These are phyloP conservation scores for Candida dajiaensis DNA, from an alignment of 805 yeast species.

Conservation along the genomic window DNA sequence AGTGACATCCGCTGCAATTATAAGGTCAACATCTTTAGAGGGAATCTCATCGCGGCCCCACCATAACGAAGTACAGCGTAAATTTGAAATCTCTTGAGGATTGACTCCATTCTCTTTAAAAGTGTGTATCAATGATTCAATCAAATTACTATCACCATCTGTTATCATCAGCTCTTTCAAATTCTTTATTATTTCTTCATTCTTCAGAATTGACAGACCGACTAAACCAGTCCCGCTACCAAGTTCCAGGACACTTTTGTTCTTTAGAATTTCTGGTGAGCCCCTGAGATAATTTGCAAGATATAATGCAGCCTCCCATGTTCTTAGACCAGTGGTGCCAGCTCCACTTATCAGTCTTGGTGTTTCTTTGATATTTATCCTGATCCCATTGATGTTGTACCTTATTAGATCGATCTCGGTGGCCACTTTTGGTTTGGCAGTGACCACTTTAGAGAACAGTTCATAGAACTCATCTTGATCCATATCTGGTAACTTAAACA, in stretches of 20 bases:
- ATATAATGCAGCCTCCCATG: constrained; percentile 89
- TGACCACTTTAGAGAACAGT: constrained; percentile 25
- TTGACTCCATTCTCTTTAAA: constrained; percentile 37
- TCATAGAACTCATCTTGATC: constrained; percentile 36
- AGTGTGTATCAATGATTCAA: constrained; percentile 41
- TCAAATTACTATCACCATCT: constrained; percentile 59
- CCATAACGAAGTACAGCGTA: constrained; percentile 42
- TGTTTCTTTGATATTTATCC: constrained; percentile 44
- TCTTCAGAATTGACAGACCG: constrained; percentile 34
- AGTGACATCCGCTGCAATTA: constrained; percentile 85
- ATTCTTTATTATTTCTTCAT: neutral
- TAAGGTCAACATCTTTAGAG: constrained; percentile 33
- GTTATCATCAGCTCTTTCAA: constrained; percentile 40
- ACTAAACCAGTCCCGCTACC: constrained; percentile 92
- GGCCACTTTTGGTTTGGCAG: constrained; percentile 21
- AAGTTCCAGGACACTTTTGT: constrained; percentile 51
- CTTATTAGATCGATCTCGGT: constrained; percentile 27
- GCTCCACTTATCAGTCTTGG: constrained; percentile 60
- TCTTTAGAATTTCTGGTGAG: constrained; percentile 10
- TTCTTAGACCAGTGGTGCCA: constrained; percentile 87
- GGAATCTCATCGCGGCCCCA: constrained; percentile 46
- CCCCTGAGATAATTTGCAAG: constrained; percentile 44
- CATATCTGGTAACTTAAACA: constrained; percentile 30
- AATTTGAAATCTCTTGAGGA: constrained; percentile 6
- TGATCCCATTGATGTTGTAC: constrained; percentile 21